Evolutionary conservation across 805 yeast genomes (phyloP), one percentile per base, ranked within the genome.

Genomic region (Pichia nanzhaoensis): DNA sequence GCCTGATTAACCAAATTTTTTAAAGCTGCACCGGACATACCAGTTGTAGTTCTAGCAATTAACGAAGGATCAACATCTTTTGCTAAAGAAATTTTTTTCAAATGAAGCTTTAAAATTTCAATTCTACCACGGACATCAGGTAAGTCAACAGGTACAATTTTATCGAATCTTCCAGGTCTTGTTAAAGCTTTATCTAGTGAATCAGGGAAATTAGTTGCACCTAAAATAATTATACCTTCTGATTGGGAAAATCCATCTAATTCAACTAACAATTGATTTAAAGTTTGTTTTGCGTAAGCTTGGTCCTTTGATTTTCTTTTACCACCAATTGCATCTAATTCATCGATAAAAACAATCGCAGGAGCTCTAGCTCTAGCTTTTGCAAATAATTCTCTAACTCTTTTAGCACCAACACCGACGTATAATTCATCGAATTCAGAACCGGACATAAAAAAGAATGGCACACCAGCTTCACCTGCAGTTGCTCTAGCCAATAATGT

Each of bases 381-480:
- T 5, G 81, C 69, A 58, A 93, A 93, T 52, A 93, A 74, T 59
- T 95, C 99, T 56, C 99, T 82, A 45, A 93, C 95, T 60, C 99
- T 78, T 65, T 90, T 91, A 44, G 99, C 99, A 61, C 99, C 99
- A 38, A 95, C 98, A 63, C 99, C 99, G 18, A 93, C 99, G 59
- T 91, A 93, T 55, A 95, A 77, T 67, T 93, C 99, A 63, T 95
- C 99, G 61, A 93, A 93, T 64, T 93, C 99, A 1, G 96, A 87
- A 39, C 99, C 99, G 5, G 96, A 86, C 97, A 93, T 91, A 66
- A 91, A 91, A 67, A 90, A 91, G 61, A 93, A 93, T 36, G 98
- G 99, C 20, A 93, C 98, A 45, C 96, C 98, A 6, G 99, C 98
- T 67, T 91, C 98, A 52, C 98, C 98, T 7, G 99, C 99, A 27